These are phyloP conservation scores for Agaricus sinodeliciosus DNA, from an alignment of 768 basidiomycete species.

Conservation along the genomic window DNA sequence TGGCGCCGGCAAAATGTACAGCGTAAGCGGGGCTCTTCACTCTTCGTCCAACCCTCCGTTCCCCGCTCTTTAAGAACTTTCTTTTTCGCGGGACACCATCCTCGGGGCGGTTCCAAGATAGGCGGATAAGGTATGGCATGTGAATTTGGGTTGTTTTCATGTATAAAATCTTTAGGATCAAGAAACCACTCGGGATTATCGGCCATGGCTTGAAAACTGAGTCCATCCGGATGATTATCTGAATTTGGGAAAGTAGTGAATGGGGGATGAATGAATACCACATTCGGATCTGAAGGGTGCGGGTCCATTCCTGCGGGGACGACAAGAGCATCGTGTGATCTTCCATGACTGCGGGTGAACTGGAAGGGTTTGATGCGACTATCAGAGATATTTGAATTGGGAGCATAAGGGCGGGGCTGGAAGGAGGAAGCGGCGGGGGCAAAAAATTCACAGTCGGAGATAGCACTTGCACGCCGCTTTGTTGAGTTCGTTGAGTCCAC, in stretches of 20 bases:
- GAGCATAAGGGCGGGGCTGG: conserved; percentile 58
- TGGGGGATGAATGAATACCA: conserved; percentile 70
- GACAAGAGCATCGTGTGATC: conserved; percentile 34
- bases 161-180: conserved; percentile 57
- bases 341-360: conserved; percentile 24
- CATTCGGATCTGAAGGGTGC: conserved; percentile 53
- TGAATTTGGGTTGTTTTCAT: conserved; percentile 36
- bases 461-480: conserved; percentile 43
- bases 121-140: conserved; percentile 66
- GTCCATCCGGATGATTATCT: conserved; percentile 54
- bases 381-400: conserved; percentile 23
- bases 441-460: conserved; percentile 54
- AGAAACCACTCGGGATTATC: conserved; percentile 78
- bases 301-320: conserved; percentile 62
- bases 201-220: conserved; percentile 68
- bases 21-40: conserved; percentile 70
- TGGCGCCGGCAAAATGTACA: conserved; percentile 83
- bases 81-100: conserved; percentile 85
- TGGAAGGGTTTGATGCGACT: conserved; percentile 17
- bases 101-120: conserved; percentile 74
- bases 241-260: conserved; percentile 63
- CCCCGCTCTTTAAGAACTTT: conserved; percentile 69
- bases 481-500: conserved; percentile 19
- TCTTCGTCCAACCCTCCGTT: conserved; percentile 69
- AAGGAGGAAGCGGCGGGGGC: conserved; percentile 58